Evolutionary conservation across 2,329 filamentous ascomycete genomes (phyloP).

Genomic region (Oidium heveae): DNA sequence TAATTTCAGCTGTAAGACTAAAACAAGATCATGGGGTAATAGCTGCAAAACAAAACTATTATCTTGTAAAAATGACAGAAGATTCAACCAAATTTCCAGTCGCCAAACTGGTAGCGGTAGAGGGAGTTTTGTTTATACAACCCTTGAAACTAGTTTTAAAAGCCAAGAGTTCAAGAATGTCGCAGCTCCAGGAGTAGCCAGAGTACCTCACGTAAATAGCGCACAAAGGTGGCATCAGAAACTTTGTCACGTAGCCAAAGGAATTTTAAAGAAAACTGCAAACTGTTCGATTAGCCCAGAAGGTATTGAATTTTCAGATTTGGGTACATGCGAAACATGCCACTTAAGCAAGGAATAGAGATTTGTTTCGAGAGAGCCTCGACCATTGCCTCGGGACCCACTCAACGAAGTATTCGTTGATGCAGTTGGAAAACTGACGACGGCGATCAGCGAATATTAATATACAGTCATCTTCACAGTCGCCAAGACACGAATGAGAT

Average conservation of each 20-base stretch:
- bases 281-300: background rate
- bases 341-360: too few species aligned
- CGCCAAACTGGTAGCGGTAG: background rate
- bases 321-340: background rate
- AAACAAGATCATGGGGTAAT: slow-evolving; percentile 5
- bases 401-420: background rate
- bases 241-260: background rate
- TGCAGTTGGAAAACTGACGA: background rate
- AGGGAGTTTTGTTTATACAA: background rate
- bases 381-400: background rate
- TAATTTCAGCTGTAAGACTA: background rate
- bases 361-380: too few species aligned
- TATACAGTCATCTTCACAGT: background rate
- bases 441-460: background rate
- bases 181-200: background rate
- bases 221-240: background rate
- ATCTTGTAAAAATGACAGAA: background rate
- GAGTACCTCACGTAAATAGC: background rate
- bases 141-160: background rate
- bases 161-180: background rate
- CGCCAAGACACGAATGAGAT: background rate
- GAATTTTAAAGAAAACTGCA: background rate
- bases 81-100: background rate
- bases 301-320: background rate
- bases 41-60: background rate